Percentiles rank a stretch among this genome's conserved stretches.
phyloP scores from a whole-genome alignment of 805 yeast genomes.

The Cyberlindnera nakhonratchasimensis region DNA sequence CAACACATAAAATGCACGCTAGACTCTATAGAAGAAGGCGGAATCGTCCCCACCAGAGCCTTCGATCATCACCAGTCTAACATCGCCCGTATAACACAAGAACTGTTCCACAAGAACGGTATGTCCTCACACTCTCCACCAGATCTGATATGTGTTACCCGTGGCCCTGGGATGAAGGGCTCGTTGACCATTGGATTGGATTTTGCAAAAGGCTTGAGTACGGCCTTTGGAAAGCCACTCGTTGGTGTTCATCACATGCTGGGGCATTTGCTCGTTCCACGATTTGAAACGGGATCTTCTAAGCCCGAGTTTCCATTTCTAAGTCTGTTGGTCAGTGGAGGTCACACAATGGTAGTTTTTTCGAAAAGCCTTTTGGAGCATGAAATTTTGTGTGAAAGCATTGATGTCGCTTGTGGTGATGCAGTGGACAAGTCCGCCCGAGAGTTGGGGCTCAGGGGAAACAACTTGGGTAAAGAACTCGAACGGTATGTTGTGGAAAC shows the following conservation, averaged over 20 bases:
- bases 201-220: constrained; percentile 77
- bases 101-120: constrained; percentile 34
- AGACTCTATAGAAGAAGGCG: constrained; percentile 66
- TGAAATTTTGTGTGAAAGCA: constrained; percentile 66
- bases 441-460: constrained; percentile 73
- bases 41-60: constrained; percentile 85
- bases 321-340: constrained; percentile 84
- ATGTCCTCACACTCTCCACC: constrained; percentile 35
- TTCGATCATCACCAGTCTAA: constrained; percentile 68
- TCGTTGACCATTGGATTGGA: constrained; percentile 79
- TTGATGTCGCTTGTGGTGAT: constrained; percentile 92
- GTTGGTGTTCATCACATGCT: constrained; percentile 96
- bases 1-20: constrained; percentile 64
- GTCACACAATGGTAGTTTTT: constrained; percentile 85
- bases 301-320: constrained; percentile 62
- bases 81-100: constrained; percentile 49
- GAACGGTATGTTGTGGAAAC: constrained; percentile 49
- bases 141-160: constrained; percentile 81
- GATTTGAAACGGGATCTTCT: constrained; percentile 43
- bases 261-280: constrained; percentile 76
- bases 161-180: constrained; percentile 97
- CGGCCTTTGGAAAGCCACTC: constrained; percentile 74
- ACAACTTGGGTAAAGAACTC: constrained; percentile 82
- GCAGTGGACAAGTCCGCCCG: constrained; percentile 91
- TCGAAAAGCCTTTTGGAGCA: constrained; percentile 62